Percentiles rank a stretch among this genome's conserved stretches.
phyloP scores from a whole-genome alignment of 331 rosid genomes.

The Quercus lobata region DNA sequence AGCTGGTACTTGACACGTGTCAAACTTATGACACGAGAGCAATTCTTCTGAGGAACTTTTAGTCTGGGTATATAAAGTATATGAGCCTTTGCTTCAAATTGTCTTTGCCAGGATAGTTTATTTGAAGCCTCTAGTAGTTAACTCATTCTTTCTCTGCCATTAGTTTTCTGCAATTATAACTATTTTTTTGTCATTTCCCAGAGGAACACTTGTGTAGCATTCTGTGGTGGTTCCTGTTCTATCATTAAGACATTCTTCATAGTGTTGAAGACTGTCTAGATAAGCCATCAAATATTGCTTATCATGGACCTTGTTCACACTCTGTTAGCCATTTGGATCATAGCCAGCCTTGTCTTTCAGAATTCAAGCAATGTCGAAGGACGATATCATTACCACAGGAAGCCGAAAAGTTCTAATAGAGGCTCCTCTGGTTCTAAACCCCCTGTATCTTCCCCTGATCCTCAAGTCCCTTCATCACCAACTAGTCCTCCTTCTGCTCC shows the following conservation, averaged over 20 bases:
- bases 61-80: slow-evolving; percentile 34
- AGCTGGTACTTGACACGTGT: slow-evolving; percentile 41
- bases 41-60: slow-evolving; percentile 2
- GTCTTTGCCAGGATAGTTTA: slow-evolving; percentile 25
- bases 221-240: slow-evolving; percentile 4
- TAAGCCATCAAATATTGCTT: neutral
- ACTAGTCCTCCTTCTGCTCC: slow-evolving; percentile 32
- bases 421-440: slow-evolving; percentile 19
- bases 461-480: slow-evolving; percentile 20
- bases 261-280: neutral
- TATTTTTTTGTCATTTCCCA: slow-evolving; percentile 20
- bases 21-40: slow-evolving; percentile 14
- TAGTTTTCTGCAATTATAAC: neutral
- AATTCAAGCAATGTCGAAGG: slow-evolving; percentile 58
- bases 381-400: slow-evolving; percentile 59
- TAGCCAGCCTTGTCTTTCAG: slow-evolving; percentile 24
- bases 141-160: slow-evolving; percentile 4
- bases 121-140: slow-evolving; percentile 13
- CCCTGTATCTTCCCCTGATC: slow-evolving; percentile 21
- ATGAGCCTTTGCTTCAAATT: slow-evolving; percentile 19
- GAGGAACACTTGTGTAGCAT: slow-evolving; percentile 14
- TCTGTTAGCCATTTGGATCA: slow-evolving; percentile 28
- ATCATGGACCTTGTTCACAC: slow-evolving; percentile 36
- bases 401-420: slow-evolving; percentile 18
- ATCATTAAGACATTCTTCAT: slow-evolving; percentile 22